phyloP scores from a whole-genome alignment of 805 yeast species.

The Naumovozyma castellii region DNA sequence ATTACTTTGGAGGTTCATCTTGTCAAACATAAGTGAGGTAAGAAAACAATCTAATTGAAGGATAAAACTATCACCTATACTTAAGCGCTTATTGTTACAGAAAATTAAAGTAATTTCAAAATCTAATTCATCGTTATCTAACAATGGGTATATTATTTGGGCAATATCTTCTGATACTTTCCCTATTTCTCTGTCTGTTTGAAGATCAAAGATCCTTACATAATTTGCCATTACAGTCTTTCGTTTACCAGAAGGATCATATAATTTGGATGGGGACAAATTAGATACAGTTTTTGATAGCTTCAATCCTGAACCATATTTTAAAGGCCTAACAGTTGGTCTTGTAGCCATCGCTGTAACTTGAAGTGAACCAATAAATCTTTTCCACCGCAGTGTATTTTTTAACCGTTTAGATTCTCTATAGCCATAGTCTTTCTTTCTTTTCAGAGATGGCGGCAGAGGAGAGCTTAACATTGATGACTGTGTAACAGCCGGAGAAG shows the following conservation, averaged over 20 bases:
- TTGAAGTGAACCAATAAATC: slow-evolving; percentile 51
- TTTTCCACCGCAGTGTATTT: slow-evolving; percentile 26
- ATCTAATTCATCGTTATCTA: slow-evolving; percentile 44
- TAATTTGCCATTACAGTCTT: slow-evolving; percentile 25
- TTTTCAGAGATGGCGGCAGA: slow-evolving; percentile 2
- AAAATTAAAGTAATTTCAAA: slow-evolving; percentile 52
- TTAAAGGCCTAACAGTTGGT: slow-evolving; percentile 40
- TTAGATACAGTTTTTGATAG: slow-evolving; percentile 31
- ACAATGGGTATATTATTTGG: slow-evolving; percentile 47
- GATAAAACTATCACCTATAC: slow-evolving; percentile 69
- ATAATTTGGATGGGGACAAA: slow-evolving; percentile 13
- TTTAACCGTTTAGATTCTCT: slow-evolving; percentile 10
- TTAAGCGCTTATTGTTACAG: slow-evolving; percentile 43
- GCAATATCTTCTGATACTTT: slow-evolving; percentile 67
- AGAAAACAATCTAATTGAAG: slow-evolving; percentile 62
- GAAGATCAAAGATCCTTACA: slow-evolving; percentile 26
- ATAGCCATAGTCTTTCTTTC: slow-evolving; percentile 1
- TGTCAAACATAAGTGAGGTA: slow-evolving; percentile 26
- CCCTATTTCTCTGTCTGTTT: slow-evolving; percentile 52
- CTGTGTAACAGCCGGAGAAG: not conserved
- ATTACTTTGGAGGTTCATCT: not conserved
- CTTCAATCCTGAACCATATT: slow-evolving; percentile 36
- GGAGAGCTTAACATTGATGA: not conserved
- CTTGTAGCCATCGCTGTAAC: slow-evolving; percentile 67
- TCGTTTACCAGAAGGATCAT: slow-evolving; percentile 17